Evolutionary conservation across 768 basidiomycete genomes (phyloP), one percentile per base, ranked within the genome.

Genomic region (Mrakia frigida): DNA sequence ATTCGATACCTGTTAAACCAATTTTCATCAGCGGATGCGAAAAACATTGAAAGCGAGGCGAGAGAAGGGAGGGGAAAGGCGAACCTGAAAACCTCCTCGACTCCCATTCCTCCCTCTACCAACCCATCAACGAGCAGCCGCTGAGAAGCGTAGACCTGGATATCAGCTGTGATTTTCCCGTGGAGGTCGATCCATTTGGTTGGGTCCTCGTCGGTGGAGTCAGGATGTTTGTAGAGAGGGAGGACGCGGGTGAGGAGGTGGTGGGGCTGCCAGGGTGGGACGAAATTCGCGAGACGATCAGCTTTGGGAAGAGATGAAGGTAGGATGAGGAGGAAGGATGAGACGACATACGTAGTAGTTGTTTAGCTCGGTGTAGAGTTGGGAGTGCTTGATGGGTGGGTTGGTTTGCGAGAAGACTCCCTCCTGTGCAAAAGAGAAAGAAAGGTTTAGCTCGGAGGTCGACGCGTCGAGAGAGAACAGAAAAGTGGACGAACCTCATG

Each of bases 401-500:
- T 73, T 73, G 35, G 71, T 73, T 39, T 73, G 52, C 16, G 52
- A 53, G 53, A 73, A 73, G 35, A 73, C 37, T 16, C 71, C 71
- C 18, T 73, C 71, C 37, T 63, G 61, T 9, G 59, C 5, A n/a
- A 61, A 25, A 23, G 61, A 33, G 31, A 10, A 13, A 1, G 61
- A 13, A 18, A 21, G 28, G 35, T 9, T n/a, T n/a, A n/a, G n/a
- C n/a, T n/a, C n/a, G n/a, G 33, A 28, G 25, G 13, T 9, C 56
- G 56, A n/a, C 56, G 56, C 56, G 56, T 56, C 56, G 56, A 56
- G 56, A 50, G 46, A 18, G 21, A 14, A 14, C 10, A 6, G 6
- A 14, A 43, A 43, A 14, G 16, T 11, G 14, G 9, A 63, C 61
- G 61, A 31, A 63, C 61, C 61, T 73, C 71, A 28, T 39, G 37